phyloP scores from a whole-genome alignment of 352 stramenopile species.

The Phytophthora citrophthora region DNA sequence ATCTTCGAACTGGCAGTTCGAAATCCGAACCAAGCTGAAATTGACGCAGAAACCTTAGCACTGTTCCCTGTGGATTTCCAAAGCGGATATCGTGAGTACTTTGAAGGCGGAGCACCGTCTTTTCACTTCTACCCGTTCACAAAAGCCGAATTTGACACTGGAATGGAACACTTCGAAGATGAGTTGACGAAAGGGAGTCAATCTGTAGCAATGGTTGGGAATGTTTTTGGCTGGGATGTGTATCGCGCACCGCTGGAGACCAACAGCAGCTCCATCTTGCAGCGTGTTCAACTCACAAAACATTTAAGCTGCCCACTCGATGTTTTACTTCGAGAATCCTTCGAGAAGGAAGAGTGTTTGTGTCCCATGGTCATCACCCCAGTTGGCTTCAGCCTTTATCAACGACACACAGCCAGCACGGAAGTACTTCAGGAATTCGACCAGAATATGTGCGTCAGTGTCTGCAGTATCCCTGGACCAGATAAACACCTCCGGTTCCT shows the following conservation, averaged over 20 bases:
- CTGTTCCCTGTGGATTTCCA: neutral
- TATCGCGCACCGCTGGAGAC: neutral
- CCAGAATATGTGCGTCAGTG: neutral
- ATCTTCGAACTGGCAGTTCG: neutral
- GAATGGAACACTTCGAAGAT: neutral
- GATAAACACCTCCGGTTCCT: slow-evolving; percentile 10
- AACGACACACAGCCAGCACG: neutral
- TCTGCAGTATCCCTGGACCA: slow-evolving; percentile 18
- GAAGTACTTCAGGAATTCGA: neutral
- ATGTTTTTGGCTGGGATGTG: neutral
- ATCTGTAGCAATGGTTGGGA: neutral
- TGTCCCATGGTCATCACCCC: neutral
- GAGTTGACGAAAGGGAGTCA: neutral
- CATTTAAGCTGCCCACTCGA: neutral
- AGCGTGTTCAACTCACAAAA: neutral
- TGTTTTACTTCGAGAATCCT: neutral
- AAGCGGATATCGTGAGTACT: neutral
- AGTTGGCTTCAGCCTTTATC: neutral
- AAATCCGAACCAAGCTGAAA: neutral
- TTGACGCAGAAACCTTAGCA: neutral
- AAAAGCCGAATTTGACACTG: neutral
- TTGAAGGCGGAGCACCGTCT: neutral
- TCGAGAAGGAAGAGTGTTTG: neutral
- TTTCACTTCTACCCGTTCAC: neutral
- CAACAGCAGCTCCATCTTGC: neutral